Evolutionary conservation across 2,329 filamentous ascomycete species (phyloP).

Genomic region (Acarospora socialis): DNA sequence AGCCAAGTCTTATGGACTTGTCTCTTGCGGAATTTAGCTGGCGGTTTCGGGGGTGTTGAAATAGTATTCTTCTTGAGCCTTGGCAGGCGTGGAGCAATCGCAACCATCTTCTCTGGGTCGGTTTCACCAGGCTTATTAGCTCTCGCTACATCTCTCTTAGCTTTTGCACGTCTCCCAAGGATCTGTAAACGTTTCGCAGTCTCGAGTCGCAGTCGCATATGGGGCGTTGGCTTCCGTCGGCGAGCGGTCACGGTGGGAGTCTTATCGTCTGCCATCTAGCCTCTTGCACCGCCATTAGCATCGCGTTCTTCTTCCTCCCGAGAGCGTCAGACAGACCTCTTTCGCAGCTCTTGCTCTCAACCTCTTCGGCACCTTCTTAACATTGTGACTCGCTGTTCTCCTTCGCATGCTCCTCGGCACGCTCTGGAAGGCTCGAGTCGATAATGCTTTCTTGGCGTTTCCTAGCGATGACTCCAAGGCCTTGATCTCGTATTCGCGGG

Average conservation of each 20-base stretch:
- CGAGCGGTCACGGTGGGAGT: constrained; percentile 61
- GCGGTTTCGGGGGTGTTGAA: constrained; percentile 47
- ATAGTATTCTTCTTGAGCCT: constrained; percentile 58
- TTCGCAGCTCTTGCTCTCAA: constrained; percentile 53
- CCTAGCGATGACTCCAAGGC: constrained; percentile 72
- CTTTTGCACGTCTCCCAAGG: constrained; percentile 35
- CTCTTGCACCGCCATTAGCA: constrained; percentile 6
- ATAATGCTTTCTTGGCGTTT: constrained; percentile 49
- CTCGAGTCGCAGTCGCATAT: constrained; percentile 48
- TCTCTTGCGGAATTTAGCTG: constrained; percentile 65
- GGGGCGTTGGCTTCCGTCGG: constrained; percentile 30
- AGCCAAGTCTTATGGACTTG: constrained; percentile 86
- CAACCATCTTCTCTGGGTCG: constrained; percentile 32
- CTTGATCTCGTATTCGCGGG: constrained; percentile 78
- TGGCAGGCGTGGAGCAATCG: constrained; percentile 29
- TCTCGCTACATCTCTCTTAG: constrained; percentile 30
- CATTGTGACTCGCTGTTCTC: constrained; percentile 88
- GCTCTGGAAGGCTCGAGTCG: constrained; percentile 73
- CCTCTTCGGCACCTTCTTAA: constrained; percentile 70
- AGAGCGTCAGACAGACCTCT: constrained; percentile 34
- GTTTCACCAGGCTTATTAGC: constrained; percentile 19
- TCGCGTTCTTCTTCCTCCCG: neutral
- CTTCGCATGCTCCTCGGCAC: constrained; percentile 74
- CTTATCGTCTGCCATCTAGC: constrained; percentile 76
- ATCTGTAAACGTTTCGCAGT: constrained; percentile 57